Conservation (phyloP, 768 basidiomycete genomes). For the Pleurotus pulmonarius region DNA sequence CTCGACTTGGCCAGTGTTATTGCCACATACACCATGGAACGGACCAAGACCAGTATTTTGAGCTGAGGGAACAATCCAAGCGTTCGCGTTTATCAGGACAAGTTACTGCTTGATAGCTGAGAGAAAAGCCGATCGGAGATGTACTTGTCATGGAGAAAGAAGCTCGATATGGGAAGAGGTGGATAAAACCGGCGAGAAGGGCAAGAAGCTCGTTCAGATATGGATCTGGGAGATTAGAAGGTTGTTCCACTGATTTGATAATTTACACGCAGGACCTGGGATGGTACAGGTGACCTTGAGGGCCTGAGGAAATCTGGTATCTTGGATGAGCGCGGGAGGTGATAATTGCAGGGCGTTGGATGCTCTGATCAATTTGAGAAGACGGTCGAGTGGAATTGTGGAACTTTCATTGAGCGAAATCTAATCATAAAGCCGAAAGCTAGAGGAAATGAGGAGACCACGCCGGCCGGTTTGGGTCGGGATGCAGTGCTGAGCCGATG, state of each 20-base stretch:
- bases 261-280: neutral
- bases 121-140: neutral
- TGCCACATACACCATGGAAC: neutral
- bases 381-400: neutral
- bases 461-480: neutral
- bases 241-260: neutral
- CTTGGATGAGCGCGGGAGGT: neutral
- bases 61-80: neutral
- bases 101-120: neutral
- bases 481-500: neutral
- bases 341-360: neutral
- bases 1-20: neutral
- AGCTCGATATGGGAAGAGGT: neutral
- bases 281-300: neutral
- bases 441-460: neutral
- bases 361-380: constrained; percentile 6
- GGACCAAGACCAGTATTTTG: neutral
- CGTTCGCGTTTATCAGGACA: neutral
- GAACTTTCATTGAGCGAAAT: neutral
- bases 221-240: neutral
- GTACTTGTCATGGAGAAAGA: neutral
- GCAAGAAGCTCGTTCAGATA: neutral
- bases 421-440: neutral
- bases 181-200: neutral
- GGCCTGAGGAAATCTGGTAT: neutral